A percentile compares a stretch with the other conserved stretches of the same genome.
Evolutionary conservation across 176 grass and related monocot genomes (phyloP).

Genomic region (Phoenix roebelenii): DNA sequence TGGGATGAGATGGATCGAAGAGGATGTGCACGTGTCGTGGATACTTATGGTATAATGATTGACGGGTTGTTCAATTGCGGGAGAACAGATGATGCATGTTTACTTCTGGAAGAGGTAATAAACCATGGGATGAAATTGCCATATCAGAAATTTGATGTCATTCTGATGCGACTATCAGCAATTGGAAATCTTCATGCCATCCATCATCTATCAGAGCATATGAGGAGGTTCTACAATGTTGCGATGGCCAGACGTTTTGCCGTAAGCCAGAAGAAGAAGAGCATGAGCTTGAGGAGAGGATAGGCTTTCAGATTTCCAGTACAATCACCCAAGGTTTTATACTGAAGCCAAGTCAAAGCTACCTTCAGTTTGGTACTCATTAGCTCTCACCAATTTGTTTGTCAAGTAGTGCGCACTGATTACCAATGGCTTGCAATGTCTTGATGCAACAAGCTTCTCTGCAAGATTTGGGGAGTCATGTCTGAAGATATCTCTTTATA

Average conservation of each 20-base stretch:
- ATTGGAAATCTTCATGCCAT: slow-evolving; percentile 59
- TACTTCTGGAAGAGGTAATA: slow-evolving; percentile 77
- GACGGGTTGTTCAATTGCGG: slow-evolving; percentile 66
- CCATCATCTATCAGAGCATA: slow-evolving; percentile 76
- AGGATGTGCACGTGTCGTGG: slow-evolving; percentile 47
- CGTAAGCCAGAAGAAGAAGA: slow-evolving; percentile 82
- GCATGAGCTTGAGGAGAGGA: slow-evolving; percentile 57
- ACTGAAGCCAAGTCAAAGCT: too few species aligned
- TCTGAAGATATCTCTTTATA: too few species aligned
- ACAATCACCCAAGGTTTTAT: too few species aligned
- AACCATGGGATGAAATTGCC: slow-evolving; percentile 57
- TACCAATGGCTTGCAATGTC: too few species aligned
- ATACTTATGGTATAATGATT: slow-evolving; percentile 79
- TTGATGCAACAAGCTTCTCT: too few species aligned
- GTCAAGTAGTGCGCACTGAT: too few species aligned
- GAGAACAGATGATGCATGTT: slow-evolving; percentile 46
- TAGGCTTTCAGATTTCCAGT: slow-evolving; percentile 1
- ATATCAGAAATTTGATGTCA: slow-evolving; percentile 65
- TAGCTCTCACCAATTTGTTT: too few species aligned
- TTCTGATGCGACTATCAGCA: slow-evolving; percentile 55
- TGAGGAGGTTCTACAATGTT: slow-evolving; percentile 89
- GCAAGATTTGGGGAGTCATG: too few species aligned
- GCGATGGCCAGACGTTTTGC: slow-evolving; percentile 81
- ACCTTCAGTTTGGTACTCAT: too few species aligned
- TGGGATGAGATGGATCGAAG: slow-evolving; percentile 79